Conservation (phyloP, 208 protist genomes). For the Endotrypanum monterogeii region DNA sequence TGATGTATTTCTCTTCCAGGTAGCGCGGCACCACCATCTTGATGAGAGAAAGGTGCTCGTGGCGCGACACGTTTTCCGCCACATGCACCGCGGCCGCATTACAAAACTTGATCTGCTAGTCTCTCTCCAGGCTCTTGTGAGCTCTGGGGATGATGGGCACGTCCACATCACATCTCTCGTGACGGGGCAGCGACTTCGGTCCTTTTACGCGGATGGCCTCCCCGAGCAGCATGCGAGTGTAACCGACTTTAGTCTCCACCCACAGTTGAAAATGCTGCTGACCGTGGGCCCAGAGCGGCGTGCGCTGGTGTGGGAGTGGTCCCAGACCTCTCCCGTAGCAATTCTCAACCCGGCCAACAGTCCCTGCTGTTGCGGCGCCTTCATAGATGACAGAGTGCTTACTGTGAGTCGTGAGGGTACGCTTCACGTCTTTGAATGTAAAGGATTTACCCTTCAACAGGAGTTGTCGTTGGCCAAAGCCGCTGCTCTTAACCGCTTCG, state of each 20-base stretch:
- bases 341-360: conserved; percentile 68
- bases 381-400: conserved; percentile 57
- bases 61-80: conserved; percentile 26
- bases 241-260: conserved; percentile 63
- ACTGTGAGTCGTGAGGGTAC: conserved; percentile 60
- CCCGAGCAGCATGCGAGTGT: conserved; percentile 55
- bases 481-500: conserved; percentile 9
- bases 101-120: conserved; percentile 74
- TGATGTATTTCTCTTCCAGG: conserved; percentile 62
- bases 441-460: conserved; percentile 65
- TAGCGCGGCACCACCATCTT: conserved; percentile 47
- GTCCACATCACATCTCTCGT: conserved; percentile 72
- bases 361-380: conserved; percentile 60
- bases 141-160: conserved; percentile 64
- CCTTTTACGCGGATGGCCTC: conserved; percentile 36
- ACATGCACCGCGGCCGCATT: conserved; percentile 46
- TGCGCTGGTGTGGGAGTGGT: conserved; percentile 83
- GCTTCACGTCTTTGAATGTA: conserved; percentile 71
- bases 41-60: conserved; percentile 39
- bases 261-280: conserved; percentile 64
- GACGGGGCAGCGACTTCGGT: conserved; percentile 45
- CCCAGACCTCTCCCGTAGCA: conserved; percentile 56
- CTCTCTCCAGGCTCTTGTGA: conserved; percentile 62
- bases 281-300: conserved; percentile 75
- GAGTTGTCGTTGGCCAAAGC: conserved; percentile 42